Conservation (phyloP, 2,329 filamentous ascomycete species). For the Diaporthe sp. region DNA sequence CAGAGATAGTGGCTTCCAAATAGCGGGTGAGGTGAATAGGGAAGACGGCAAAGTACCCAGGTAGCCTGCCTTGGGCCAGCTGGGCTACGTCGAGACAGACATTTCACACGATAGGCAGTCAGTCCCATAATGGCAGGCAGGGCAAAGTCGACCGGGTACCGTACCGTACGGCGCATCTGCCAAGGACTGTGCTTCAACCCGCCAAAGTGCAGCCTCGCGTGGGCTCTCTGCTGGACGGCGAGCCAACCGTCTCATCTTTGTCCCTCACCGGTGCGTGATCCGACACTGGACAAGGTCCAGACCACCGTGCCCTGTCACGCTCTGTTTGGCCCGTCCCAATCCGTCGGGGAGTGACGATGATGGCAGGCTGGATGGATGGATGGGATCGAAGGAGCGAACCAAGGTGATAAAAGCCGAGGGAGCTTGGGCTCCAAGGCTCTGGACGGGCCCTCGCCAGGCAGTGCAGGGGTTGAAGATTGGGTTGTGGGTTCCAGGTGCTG, state of each 20-base stretch:
- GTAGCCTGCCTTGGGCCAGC: background rate
- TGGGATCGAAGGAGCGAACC: background rate
- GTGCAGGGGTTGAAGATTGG: slow-evolving; percentile 19
- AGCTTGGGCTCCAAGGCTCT: slow-evolving; percentile 4
- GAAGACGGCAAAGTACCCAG: background rate
- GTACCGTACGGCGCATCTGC: slow-evolving; percentile 20
- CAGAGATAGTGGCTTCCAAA: slow-evolving; percentile 14
- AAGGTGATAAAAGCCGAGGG: slow-evolving; percentile 26
- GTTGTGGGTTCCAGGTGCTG: slow-evolving; percentile 10
- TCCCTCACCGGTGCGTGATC: slow-evolving; percentile 28
- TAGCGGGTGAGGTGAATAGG: background rate
- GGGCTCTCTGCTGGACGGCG: slow-evolving; percentile 7
- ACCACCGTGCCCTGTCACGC: slow-evolving; percentile 20
- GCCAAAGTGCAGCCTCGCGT: slow-evolving; percentile 17
- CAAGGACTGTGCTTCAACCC: slow-evolving; percentile 21
- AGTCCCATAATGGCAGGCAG: background rate
- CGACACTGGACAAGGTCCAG: slow-evolving; percentile 15
- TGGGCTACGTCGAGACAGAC: background rate
- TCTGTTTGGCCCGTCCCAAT: slow-evolving; percentile 24
- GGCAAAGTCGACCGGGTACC: background rate
- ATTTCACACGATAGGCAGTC: too few species aligned
- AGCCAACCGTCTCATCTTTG: slow-evolving; percentile 27
- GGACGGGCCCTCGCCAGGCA: background rate
- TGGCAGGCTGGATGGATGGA: slow-evolving; percentile 4
- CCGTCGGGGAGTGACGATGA: background rate